A percentile compares a stretch with the other conserved stretches of the same genome.
Conservation (phyloP, 345 rosid species). For the Leavenworthia alabamica region DNA sequence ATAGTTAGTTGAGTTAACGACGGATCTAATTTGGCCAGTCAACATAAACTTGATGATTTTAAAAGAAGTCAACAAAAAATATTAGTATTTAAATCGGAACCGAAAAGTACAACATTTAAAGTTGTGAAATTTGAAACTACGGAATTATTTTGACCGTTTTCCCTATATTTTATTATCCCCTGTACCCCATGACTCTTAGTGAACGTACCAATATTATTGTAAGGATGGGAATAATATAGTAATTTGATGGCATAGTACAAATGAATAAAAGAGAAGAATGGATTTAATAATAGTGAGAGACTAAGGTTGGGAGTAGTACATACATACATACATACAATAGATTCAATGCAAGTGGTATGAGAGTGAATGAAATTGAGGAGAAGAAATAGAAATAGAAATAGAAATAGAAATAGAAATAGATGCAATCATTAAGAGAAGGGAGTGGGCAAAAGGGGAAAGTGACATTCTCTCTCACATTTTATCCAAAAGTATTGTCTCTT, state of each 20-base stretch:
- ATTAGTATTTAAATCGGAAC: too few species aligned
- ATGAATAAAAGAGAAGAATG: background rate
- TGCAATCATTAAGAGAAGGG: conserved; percentile 16
- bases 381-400: background rate
- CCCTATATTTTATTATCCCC: too few species aligned
- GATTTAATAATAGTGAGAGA: background rate
- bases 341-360: background rate
- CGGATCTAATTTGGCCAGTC: too few species aligned
- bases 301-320: too few species aligned
- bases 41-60: too few species aligned
- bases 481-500: conserved; percentile 11
- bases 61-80: too few species aligned
- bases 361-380: background rate
- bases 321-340: too few species aligned
- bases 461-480: conserved; percentile 7
- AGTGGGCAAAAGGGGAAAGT: conserved; percentile 16
- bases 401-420: background rate
- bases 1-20: too few species aligned
- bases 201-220: background rate
- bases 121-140: too few species aligned
- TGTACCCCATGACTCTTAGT: background rate
- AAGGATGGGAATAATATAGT: background rate
- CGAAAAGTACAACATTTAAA: too few species aligned
- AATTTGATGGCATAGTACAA: background rate
- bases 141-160: too few species aligned